phyloP scores from a whole-genome alignment of 768 basidiomycete genomes.

The Mrakia frigida region DNA sequence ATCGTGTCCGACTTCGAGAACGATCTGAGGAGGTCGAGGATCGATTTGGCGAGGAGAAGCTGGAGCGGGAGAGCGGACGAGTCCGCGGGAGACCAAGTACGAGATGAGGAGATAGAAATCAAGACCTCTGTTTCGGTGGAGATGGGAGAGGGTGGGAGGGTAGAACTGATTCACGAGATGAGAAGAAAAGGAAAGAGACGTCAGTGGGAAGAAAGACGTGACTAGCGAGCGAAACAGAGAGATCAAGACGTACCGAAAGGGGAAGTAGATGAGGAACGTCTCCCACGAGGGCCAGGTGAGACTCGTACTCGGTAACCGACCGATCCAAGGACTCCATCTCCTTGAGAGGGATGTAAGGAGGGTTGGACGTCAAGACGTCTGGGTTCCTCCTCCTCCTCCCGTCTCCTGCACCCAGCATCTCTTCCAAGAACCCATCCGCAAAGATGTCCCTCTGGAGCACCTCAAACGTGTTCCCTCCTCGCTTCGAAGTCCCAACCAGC shows the following conservation, averaged over 20 bases:
- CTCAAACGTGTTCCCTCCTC: neutral
- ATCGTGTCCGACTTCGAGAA: constrained; percentile 13
- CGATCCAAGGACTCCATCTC: constrained; percentile 24
- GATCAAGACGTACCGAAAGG: constrained; percentile 2
- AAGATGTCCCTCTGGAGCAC: constrained; percentile 16
- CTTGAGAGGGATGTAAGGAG: constrained; percentile 25
- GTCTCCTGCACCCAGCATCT: neutral
- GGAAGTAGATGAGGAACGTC: neutral
- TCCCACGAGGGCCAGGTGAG: constrained; percentile 7
- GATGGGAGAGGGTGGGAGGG: constrained; percentile 11
- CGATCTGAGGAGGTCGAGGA: neutral
- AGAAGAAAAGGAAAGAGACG: neutral
- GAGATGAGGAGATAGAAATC: constrained; percentile 31
- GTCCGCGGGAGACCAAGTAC: constrained; percentile 7
- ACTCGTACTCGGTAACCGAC: constrained; percentile 24
- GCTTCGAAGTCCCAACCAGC: neutral
- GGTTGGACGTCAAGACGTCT: constrained; percentile 31
- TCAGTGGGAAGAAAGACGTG: neutral
- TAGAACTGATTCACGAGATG: neutral
- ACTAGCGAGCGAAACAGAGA: neutral
- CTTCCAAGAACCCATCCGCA: neutral
- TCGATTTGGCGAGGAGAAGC: no score
- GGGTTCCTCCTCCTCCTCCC: neutral
- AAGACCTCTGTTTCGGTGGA: constrained; percentile 5
- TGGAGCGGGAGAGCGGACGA: neutral